Evolutionary conservation across 2,329 filamentous ascomycete genomes (phyloP), one percentile per base, ranked within the genome.

Genomic region (Monosporascus sp.): DNA sequence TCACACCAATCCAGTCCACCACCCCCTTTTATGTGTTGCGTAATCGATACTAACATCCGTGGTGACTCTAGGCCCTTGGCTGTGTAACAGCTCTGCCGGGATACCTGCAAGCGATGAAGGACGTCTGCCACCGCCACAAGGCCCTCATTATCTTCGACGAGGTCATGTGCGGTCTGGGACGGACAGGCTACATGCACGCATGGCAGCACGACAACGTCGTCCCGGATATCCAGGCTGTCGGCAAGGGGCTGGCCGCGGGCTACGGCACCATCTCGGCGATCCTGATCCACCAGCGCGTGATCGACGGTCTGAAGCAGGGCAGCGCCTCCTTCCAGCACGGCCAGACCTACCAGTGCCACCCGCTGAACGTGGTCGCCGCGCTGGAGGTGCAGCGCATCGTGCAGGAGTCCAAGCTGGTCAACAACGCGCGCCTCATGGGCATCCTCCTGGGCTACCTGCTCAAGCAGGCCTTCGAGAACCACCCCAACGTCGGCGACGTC

Each of bases 131-230:
- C 51, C 79, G 79, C 52, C 75, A 89, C 62, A 85, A 84, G 1
- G 81, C 82, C 0, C 76, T 89, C 0, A 73, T 90, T 41, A 83
- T 89, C 45, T 69, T 89, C 7, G 87, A 90, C 63, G 86, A 74
- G 72, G 31, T 86, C 52, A 85, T 87, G 81, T 79, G 74, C 52
- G 79, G 79, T 3, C 74, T 77, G 68, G 79, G 79, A 22, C 71
- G 79, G 5, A 73, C 71, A 1, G 79, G 78, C 1, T 74, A 67
- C 48, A 61, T 85, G 58, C 73, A 84, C 70, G 76, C 78, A 5
- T 82, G 76, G 76, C 72, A 82, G 57, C 70, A 78, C 48, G 74
- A 80, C 44, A 73, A 69, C 3, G 71, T 79, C 5, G 66, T 71
- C 1, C 82, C 77, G 0, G 85, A 88, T 64, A 77, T 88, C 20